Percentiles rank a stretch among this genome's conserved stretches.
Conservation (phyloP, 2,329 filamentous ascomycete genomes). For the Trichoderma brevicompactum region DNA sequence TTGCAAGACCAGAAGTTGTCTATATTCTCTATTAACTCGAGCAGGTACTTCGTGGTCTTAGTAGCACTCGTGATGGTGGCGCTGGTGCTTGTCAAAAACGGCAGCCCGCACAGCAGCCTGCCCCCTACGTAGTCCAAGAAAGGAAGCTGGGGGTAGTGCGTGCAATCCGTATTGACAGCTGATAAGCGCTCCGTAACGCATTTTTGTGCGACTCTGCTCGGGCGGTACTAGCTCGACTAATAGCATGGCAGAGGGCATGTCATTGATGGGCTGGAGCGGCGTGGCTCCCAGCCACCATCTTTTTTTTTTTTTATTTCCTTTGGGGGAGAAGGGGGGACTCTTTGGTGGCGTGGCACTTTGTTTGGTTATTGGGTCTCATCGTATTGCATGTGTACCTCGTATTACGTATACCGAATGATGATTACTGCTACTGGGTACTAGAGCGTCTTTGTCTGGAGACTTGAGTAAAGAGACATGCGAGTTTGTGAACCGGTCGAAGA, state of each 20-base stretch:
- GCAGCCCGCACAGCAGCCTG: constrained; percentile 2
- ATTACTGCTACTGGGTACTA: too few species aligned
- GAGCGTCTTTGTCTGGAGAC: too few species aligned
- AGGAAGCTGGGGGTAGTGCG: constrained; percentile 13
- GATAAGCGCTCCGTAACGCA: not conserved
- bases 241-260: not conserved
- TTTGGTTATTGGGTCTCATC: too few species aligned
- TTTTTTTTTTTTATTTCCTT: not conserved
- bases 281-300: constrained; percentile 6
- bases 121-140: constrained; percentile 2
- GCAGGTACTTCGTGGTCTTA: too few species aligned
- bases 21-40: too few species aligned
- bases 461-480: too few species aligned
- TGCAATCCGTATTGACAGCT: not conserved
- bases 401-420: too few species aligned
- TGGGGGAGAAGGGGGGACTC: too few species aligned
- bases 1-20: too few species aligned
- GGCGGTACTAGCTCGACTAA: constrained; percentile 5
- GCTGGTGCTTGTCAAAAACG: constrained; percentile 17
- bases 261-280: constrained; percentile 2
- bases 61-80: not conserved
- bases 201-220: not conserved
- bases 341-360: too few species aligned
- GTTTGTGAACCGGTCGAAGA: too few species aligned
- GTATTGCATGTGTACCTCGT: too few species aligned